Base-by-base conservation (phyloP, 2,329 filamentous ascomycete genomes). In the Paecilomyces sp. region DNA sequence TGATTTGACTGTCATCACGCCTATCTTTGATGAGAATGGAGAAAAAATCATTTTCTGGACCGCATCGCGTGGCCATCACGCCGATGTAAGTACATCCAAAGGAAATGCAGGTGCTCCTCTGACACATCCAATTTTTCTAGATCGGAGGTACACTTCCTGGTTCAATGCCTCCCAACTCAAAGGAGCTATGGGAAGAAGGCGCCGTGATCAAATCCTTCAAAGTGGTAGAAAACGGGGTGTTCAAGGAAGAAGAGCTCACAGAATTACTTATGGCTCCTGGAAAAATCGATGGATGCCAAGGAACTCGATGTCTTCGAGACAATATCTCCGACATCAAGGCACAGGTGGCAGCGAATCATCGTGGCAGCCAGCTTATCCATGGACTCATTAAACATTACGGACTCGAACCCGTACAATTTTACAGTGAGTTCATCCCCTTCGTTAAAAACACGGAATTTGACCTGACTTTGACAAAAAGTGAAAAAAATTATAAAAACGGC, bases 321-420 rank as follows among this genome's bases (percentile, higher is more conserved):
- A 94, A 94, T 68, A 79, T 94, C 67, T 90, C 89, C 61, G 90
- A 94, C 69, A 79, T 94, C 47, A 91, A 92, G 73, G 90, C 90
- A 0, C 89, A 92, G 69, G 86, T 92, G 3, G 89, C 90, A 1
- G 89, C 90, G 6, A 93, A 94, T 67, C 87, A 91, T 67, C 91
- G 91, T 69, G 90, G 90, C 4, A 91, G 91, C 67, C 87, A 84
- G 50, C 79, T 91, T 22, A 91, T 93, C 62, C 81, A 80, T 47
- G 80, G 82, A 0, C 76, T 92, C 2, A 91, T 92, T 65, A 82
- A 84, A 47, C 90, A 93, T 67, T 92, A 91, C 65, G 85, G 85
- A 13, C 83, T 89, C 68, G 79, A 85, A 1, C 86, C 88, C 0
- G 90, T 92, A 0, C 85, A 89, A 63, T 87, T 89, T 66, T 92